A percentile compares a stretch with the other conserved stretches of the same genome.
Conservation (phyloP, 805 yeast species). For the Starmerella apicola region DNA sequence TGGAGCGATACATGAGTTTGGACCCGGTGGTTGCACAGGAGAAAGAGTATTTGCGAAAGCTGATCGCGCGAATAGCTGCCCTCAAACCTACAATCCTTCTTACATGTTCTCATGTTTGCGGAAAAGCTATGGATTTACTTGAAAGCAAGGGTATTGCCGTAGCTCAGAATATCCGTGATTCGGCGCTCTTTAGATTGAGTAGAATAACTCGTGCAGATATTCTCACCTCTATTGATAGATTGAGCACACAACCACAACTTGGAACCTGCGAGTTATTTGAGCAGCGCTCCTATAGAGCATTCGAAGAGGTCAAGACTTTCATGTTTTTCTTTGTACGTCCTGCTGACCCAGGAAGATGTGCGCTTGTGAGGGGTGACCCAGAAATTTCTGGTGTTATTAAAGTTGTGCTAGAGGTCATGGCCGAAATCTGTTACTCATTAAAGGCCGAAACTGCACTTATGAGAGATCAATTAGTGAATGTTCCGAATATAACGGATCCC, state of each 20-base stretch:
- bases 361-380: slow-evolving; percentile 67
- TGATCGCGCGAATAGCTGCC: slow-evolving; percentile 65
- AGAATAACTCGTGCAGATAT: slow-evolving; percentile 74
- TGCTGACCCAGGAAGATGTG: slow-evolving; percentile 63
- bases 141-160: slow-evolving; percentile 71
- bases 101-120: slow-evolving; percentile 69
- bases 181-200: slow-evolving; percentile 65
- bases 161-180: slow-evolving; percentile 66
- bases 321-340: slow-evolving; percentile 72
- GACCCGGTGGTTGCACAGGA: slow-evolving; percentile 82
- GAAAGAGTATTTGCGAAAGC: slow-evolving; percentile 64
- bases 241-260: slow-evolving; percentile 56
- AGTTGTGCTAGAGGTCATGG: slow-evolving; percentile 66
- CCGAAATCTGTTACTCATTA: slow-evolving; percentile 64
- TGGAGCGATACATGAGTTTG: slow-evolving; percentile 66
- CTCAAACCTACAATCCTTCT: slow-evolving; percentile 68
- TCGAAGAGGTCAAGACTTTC: slow-evolving; percentile 47
- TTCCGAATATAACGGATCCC: slow-evolving; percentile 25
- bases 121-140: slow-evolving; percentile 60
- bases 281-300: slow-evolving; percentile 50
- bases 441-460: slow-evolving; percentile 66
- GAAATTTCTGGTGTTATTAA: slow-evolving; percentile 57
- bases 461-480: slow-evolving; percentile 51
- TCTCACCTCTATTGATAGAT: slow-evolving; percentile 70
- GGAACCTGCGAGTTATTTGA: slow-evolving; percentile 69